Conservation (phyloP, 768 basidiomycete genomes). For the Podaxis carcinomalis region DNA sequence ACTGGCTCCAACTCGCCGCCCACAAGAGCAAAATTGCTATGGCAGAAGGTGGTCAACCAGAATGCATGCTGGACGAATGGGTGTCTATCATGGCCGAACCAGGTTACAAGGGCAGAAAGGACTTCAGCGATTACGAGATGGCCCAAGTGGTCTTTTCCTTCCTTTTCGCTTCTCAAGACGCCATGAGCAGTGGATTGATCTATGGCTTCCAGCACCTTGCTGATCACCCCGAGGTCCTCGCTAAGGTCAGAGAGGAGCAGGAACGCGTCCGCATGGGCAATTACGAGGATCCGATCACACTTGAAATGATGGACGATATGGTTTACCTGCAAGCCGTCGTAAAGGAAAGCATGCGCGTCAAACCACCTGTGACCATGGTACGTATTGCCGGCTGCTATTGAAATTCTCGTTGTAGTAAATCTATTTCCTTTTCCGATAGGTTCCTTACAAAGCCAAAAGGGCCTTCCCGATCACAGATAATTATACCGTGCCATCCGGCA, state of each 20-base stretch:
- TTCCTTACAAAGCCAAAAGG: slow-evolving; percentile 89
- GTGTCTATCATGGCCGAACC: slow-evolving; percentile 64
- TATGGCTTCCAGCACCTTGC: slow-evolving; percentile 96
- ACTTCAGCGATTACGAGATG: slow-evolving; percentile 94
- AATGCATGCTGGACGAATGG: slow-evolving; percentile 95
- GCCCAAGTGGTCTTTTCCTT: slow-evolving; percentile 96
- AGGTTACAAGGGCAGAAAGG: slow-evolving; percentile 70
- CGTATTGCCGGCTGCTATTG: slow-evolving; percentile 11
- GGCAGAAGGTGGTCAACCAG: slow-evolving; percentile 72
- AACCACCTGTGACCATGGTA: slow-evolving; percentile 97
- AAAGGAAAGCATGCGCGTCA: slow-evolving; percentile 87
- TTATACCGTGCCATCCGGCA: slow-evolving; percentile 87
- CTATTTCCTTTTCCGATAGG: slow-evolving; percentile 37
- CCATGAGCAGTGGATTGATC: slow-evolving; percentile 96
- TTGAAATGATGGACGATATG: slow-evolving; percentile 92
- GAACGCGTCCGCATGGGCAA: slow-evolving; percentile 77
- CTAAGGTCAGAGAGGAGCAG: slow-evolving; percentile 90
- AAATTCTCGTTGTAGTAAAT: slow-evolving; percentile 12
- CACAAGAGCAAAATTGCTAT: slow-evolving; percentile 76
- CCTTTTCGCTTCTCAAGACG: slow-evolving; percentile 95
- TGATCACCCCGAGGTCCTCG: slow-evolving; percentile 84
- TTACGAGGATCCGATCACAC: slow-evolving; percentile 67
- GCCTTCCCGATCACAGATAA: slow-evolving; percentile 89
- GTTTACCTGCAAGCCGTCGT: slow-evolving; percentile 88
- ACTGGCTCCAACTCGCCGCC: slow-evolving; percentile 78